Base-by-base conservation (phyloP, 768 basidiomycete genomes). In the Glaciozyma martinii region DNA sequence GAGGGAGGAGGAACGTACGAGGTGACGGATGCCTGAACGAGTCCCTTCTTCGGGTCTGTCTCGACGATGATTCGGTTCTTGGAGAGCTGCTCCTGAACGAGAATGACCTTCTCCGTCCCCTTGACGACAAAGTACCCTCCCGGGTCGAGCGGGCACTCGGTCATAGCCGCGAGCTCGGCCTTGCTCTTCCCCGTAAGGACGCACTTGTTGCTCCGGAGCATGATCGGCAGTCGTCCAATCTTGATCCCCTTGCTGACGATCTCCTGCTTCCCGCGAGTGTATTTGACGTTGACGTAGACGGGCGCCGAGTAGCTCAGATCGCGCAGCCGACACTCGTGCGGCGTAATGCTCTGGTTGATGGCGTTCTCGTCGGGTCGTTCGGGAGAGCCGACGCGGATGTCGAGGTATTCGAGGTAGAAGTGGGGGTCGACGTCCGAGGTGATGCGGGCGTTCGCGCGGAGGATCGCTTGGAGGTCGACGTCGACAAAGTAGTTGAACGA, bases 61-160 rank as follows among this genome's bases (percentile, higher is more conserved):
- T 98, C 95, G 66, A 99, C 95, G 71, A 99, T 97, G 75, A 99
- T 99, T 49, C 95, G 84, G 77, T 99, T 98, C 81, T 98, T 98
- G 81, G 90, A 93, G 74, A 98, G 78, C 78, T 99, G 95, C 76
- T 98, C 95, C 76, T 99, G 95, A 10, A 99, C 94, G 67, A 99
- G 80, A 71, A 99, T 99, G 72, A 99, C 95, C 78, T 98, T 99
- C 78, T 99, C 94, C 50, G 94, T 99, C 44, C 94, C 94, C 78
- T 93, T 97, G 59, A 99, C 95, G 64, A 99, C 87, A 76, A 99
- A 99, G 76, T 98, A 98, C 5, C 95, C 95, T n/a, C 95, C 95
- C 16, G 95, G 94, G 78, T 99, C 95, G 64, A 98, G 81, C 5
- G 95, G 95, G 76, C 95, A 99, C 77, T 99, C 95, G 16, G 83